Evolutionary conservation across 2,329 filamentous ascomycete genomes (phyloP).

Genomic region (Scortechinia acanthostroma): DNA sequence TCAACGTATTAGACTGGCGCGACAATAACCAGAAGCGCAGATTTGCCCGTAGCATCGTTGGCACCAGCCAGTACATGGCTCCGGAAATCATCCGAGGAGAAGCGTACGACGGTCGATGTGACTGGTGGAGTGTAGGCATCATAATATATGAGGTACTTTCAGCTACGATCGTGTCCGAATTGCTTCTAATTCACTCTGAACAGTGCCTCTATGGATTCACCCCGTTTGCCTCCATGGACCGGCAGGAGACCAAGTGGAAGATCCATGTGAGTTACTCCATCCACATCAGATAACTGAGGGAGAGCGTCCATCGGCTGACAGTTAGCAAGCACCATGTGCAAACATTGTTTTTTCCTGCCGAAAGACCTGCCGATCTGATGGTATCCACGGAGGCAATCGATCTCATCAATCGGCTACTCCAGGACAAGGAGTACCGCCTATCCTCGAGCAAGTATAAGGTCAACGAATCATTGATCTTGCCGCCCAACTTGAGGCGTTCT

Average conservation of each 20-base stretch:
- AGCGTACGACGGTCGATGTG: conserved; percentile 83
- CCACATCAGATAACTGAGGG: too few species aligned
- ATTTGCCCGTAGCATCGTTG: conserved; percentile 78
- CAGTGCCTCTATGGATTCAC: conserved; percentile 87
- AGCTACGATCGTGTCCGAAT: too few species aligned
- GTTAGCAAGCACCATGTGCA: conserved; percentile 56
- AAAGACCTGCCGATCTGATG: conserved; percentile 34
- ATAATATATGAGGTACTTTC: conserved; percentile 62
- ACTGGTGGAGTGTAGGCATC: conserved; percentile 94
- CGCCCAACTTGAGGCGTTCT: too few species aligned
- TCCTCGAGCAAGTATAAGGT: conserved; percentile 34
- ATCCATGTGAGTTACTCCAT: conserved; percentile 64
- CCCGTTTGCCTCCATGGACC: conserved; percentile 76
- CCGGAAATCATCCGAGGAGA: conserved; percentile 82
- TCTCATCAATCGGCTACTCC: conserved; percentile 66
- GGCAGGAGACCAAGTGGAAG: conserved; percentile 74
- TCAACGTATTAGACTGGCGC: conserved; percentile 39
- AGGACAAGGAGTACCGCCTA: conserved; percentile 68
- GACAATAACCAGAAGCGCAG: conserved; percentile 63
- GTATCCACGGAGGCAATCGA: conserved; percentile 69
- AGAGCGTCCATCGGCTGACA: neutral
- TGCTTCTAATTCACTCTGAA: too few species aligned
- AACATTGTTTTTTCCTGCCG: conserved; percentile 63
- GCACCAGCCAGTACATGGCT: conserved; percentile 97
- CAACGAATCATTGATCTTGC: neutral